Evolutionary conservation across 306 rosid genomes (phyloP), one percentile per base, ranked within the genome.

Genomic region (Cucurbita ficifolia): DNA sequence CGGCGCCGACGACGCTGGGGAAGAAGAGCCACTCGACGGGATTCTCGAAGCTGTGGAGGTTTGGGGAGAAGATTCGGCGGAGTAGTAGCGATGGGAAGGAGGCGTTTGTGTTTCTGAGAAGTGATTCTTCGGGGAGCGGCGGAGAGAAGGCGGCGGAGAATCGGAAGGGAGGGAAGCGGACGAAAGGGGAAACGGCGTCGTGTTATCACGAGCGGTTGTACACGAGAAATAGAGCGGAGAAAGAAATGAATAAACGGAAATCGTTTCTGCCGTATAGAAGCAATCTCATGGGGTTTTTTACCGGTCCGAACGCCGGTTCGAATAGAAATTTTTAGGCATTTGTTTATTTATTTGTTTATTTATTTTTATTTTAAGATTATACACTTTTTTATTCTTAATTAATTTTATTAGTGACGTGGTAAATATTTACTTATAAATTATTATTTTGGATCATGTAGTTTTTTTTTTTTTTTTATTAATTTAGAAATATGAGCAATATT

Each of bases 61-160:
- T 90, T 60, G 76, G 92, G 2, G 97, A 90, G 10, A 50, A 76
- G 77, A 88, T 85, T 60, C 76, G 76, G 0, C 86, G 96, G 59
- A 83, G 98, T 82, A 85, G 79, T 78, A 94, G 98, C 53, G 98
- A 94, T 43, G 97, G 97, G 2, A 85, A 89, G 58, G 97, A 90
- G 62, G 82, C 95, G 10, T 88, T 89, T 67, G 87, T 90, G 54
- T 94, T 94, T 64, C 35, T 90, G 48, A 82, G 75, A 16, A 80
- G 72, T 3, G 63, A 80, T 24, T 53, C 84, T 17, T 53, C 69
- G 29, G 38, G 79, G 45, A 36, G 81, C 42, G 42, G 74, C 60
- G 35, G 39, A 10, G 48, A 8, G 7, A n/a, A 29, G 33, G 33
- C 33, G 33, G 33, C 33, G 33, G 33, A 21, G 69, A 5, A n/a